Evolutionary conservation across 2,329 filamentous ascomycete species (phyloP).

Genomic region (Malbranchea zuffiana): DNA sequence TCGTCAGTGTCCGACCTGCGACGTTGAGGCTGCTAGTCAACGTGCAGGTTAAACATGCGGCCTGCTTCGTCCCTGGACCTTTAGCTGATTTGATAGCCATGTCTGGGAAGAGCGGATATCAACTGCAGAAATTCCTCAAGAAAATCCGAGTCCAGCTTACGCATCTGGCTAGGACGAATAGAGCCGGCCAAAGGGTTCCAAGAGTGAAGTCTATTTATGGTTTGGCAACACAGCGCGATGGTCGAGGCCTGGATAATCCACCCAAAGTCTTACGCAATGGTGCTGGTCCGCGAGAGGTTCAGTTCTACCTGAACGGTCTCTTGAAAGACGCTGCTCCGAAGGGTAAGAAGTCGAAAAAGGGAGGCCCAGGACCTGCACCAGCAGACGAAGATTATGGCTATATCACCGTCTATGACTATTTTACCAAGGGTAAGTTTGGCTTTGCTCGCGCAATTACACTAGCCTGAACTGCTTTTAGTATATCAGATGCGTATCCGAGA

Average conservation of each 20-base stretch:
- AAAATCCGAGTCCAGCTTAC: constrained; percentile 31
- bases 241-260: constrained; percentile 23
- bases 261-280: constrained; percentile 30
- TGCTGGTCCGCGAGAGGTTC: constrained; percentile 43
- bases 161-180: constrained; percentile 32
- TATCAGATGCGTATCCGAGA: no score
- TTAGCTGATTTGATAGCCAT: constrained; percentile 30
- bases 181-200: constrained; percentile 23
- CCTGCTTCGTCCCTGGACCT: constrained; percentile 44
- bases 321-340: constrained; percentile 12
- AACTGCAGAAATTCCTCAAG: constrained; percentile 28
- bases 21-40: constrained; percentile 50
- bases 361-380: constrained; percentile 19
- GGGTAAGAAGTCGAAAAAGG: constrained; percentile 21
- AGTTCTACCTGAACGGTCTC: constrained; percentile 41
- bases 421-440: constrained; percentile 30
- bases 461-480: background rate
- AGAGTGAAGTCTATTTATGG: constrained; percentile 38
- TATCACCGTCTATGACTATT: constrained; percentile 44
- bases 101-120: constrained; percentile 13
- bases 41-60: constrained; percentile 50
- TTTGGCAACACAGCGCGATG: constrained; percentile 35
- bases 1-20: constrained; percentile 49
- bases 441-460: background rate
- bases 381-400: constrained; percentile 27